Conservation (phyloP, 768 basidiomycete genomes). For the Auriculariales sp. region DNA sequence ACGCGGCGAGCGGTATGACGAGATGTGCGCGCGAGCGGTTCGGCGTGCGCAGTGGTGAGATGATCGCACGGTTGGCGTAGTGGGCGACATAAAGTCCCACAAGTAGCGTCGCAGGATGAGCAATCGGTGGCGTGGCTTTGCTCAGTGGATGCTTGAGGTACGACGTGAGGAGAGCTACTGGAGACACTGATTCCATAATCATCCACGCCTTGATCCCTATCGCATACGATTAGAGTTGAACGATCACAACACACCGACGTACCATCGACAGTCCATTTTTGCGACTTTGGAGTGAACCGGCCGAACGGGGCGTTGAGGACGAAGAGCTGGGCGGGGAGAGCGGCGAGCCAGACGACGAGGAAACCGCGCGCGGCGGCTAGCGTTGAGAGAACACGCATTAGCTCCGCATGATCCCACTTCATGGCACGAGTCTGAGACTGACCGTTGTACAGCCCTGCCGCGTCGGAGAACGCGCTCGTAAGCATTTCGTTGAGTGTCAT, state of each 20-base stretch:
- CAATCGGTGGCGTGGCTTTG: slow-evolving; percentile 1
- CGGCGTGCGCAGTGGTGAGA: slow-evolving; percentile 71
- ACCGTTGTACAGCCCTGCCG: no score
- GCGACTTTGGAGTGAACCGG: slow-evolving; percentile 36
- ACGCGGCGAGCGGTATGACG: slow-evolving; percentile 37
- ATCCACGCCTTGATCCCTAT: slow-evolving; percentile 54
- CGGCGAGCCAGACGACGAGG: slow-evolving; percentile 23
- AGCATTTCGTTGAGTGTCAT: no score
- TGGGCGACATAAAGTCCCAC: slow-evolving; percentile 50
- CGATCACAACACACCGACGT: neutral
- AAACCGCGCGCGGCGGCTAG: slow-evolving; percentile 33
- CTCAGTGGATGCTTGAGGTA: slow-evolving; percentile 37
- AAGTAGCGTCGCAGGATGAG: slow-evolving; percentile 34
- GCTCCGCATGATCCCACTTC: no score
- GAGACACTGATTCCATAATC: slow-evolving; percentile 58
- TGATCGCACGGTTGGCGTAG: slow-evolving; percentile 69
- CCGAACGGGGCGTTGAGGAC: slow-evolving; percentile 76
- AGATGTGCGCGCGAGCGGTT: slow-evolving; percentile 65
- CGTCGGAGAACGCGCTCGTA: no score
- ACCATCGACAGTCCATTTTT: slow-evolving; percentile 5
- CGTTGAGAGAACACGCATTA: no score
- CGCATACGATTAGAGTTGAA: neutral
- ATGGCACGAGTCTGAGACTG: no score
- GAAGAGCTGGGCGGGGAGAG: slow-evolving; percentile 27
- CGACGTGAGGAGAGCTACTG: slow-evolving; percentile 34